Evolutionary conservation across 2,329 filamentous ascomycete species (phyloP).

Genomic region (Botrytis cinerea): DNA sequence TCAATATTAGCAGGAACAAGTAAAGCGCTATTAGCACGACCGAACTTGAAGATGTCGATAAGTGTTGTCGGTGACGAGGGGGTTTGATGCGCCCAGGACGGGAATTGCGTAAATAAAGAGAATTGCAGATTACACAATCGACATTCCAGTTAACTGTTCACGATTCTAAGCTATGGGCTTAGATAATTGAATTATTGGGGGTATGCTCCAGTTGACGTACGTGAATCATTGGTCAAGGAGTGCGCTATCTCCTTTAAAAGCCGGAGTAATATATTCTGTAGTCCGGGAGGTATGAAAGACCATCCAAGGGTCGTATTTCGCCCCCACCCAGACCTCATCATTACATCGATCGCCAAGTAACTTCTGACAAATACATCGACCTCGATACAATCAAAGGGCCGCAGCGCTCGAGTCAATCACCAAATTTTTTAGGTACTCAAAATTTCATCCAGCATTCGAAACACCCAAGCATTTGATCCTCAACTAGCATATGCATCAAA

Average conservation of each 20-base stretch:
- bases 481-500: constrained; percentile 45
- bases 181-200: background rate
- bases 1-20: background rate
- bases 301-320: too few species aligned
- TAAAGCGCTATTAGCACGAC: background rate
- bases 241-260: too few species aligned
- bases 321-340: background rate
- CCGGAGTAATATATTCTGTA: too few species aligned
- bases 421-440: background rate
- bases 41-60: constrained; percentile 9
- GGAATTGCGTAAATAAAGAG: background rate
- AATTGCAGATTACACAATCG: constrained; percentile 1
- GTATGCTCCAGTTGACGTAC: background rate
- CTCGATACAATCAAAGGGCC: background rate
- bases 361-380: background rate
- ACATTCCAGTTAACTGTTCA: constrained; percentile 4
- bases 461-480: background rate
- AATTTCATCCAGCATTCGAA: background rate
- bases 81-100: background rate
- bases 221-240: too few species aligned
- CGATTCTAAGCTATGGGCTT: background rate
- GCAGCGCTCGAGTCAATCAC: background rate
- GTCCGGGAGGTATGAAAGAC: too few species aligned
- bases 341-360: background rate
- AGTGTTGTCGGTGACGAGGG: background rate